Percentiles rank a stretch among this genome's conserved stretches.
These are phyloP conservation scores for Diplodia corticola DNA, from an alignment of 2,329 filamentous ascomycete species.

Conservation along the genomic window DNA sequence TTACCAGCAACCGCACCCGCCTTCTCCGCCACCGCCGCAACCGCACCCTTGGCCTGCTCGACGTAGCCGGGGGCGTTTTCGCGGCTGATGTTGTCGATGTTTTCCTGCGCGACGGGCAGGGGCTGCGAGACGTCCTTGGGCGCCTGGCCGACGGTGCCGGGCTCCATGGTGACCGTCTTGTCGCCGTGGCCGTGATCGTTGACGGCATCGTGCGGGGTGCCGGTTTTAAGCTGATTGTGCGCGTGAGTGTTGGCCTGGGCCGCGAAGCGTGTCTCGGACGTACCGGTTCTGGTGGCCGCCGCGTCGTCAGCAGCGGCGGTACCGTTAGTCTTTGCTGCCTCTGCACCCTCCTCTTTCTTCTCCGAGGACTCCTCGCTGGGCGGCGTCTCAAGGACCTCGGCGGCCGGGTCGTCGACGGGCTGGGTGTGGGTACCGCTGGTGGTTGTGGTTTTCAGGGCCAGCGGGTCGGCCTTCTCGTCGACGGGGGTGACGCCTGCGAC, in stretches of 20 bases:
- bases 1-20: constrained; percentile 33
- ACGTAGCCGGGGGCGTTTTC: constrained; percentile 39
- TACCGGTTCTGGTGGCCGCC: constrained; percentile 36
- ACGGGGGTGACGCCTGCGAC: constrained; percentile 29
- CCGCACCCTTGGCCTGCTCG: constrained; percentile 45
- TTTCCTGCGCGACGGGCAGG: too few species aligned
- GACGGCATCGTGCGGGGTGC: constrained; percentile 44
- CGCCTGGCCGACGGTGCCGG: constrained; percentile 50
- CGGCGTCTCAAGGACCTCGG: constrained; percentile 3
- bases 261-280: constrained; percentile 43
- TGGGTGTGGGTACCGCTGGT: constrained; percentile 38
- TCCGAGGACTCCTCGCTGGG: neutral
- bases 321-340: neutral
- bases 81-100: too few species aligned
- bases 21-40: too few species aligned
- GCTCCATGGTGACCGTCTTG: constrained; percentile 49
- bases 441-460: constrained; percentile 31
- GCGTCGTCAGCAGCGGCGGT: neutral
- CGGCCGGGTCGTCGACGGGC: constrained; percentile 30
- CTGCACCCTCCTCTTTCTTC: neutral
- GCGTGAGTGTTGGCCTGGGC: constrained; percentile 49
- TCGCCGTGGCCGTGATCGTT: constrained; percentile 47
- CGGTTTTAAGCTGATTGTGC: constrained; percentile 42
- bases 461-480: constrained; percentile 8
- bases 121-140: constrained; percentile 44